These are phyloP conservation scores for Pycnococcus provasolii DNA, from an alignment of 139 green algal species.

Conservation along the genomic window DNA sequence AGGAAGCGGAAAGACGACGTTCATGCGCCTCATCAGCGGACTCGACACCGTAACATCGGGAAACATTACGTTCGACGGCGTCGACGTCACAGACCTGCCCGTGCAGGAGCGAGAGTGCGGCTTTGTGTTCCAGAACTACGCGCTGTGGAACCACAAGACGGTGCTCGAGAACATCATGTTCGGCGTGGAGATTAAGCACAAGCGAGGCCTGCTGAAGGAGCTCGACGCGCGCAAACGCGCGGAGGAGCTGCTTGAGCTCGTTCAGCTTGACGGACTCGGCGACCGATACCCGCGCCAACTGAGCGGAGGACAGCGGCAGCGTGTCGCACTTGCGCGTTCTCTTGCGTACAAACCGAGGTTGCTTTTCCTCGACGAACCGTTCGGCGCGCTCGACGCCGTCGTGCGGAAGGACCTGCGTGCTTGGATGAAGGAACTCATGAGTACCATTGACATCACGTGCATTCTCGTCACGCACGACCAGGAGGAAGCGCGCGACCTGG, in stretches of 20 bases:
- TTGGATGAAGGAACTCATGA: slow-evolving; percentile 56
- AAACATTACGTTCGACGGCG: slow-evolving; percentile 57
- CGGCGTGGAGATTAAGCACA: slow-evolving; percentile 25
- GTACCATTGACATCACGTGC: slow-evolving; percentile 41
- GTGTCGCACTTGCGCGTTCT: slow-evolving; percentile 42
- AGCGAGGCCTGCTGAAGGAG: neutral
- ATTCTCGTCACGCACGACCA: slow-evolving; percentile 82
- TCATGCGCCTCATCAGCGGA: slow-evolving; percentile 66
- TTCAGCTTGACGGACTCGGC: slow-evolving; percentile 54
- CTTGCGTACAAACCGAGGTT: slow-evolving; percentile 56
- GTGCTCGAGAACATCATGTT: slow-evolving; percentile 75
- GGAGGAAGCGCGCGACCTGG: slow-evolving; percentile 74
- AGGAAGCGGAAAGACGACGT: slow-evolving; percentile 40
- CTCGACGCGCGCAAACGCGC: slow-evolving; percentile 33
- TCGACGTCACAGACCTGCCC: slow-evolving; percentile 34
- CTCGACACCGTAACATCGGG: slow-evolving; percentile 55
- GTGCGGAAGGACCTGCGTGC: slow-evolving; percentile 54
- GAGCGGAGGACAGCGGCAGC: slow-evolving; percentile 47
- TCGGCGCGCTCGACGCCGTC: slow-evolving; percentile 70
- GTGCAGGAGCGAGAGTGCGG: slow-evolving; percentile 49
- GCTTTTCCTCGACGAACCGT: slow-evolving; percentile 76
- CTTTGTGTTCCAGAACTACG: slow-evolving; percentile 75
- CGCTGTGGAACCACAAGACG: slow-evolving; percentile 80
- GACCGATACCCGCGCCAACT: slow-evolving; percentile 62
- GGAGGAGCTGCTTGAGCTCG: slow-evolving; percentile 59